phyloP scores from a whole-genome alignment of 495 filamentous ascomycete genomes.

The Emericellopsis terricola region DNA sequence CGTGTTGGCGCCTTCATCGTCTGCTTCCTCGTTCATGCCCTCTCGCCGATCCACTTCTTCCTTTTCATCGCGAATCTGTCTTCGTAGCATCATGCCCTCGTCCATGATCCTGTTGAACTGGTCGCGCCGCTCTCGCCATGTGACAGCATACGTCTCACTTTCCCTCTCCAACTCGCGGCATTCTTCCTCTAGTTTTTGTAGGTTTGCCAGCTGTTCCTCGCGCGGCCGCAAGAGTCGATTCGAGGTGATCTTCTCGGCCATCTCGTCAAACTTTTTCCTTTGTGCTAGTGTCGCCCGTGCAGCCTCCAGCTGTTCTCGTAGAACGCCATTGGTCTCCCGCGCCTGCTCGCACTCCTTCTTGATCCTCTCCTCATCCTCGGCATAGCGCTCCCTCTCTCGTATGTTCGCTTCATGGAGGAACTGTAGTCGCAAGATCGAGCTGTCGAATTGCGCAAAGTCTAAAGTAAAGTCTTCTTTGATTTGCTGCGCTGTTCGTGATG shows the following conservation, averaged over 20 bases:
- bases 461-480: slow-evolving; percentile 70
- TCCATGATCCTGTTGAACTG: slow-evolving; percentile 86
- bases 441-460: slow-evolving; percentile 83
- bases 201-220: slow-evolving; percentile 61
- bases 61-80: slow-evolving; percentile 86
- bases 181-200: slow-evolving; percentile 69
- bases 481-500: neutral
- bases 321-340: slow-evolving; percentile 50
- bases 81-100: slow-evolving; percentile 69
- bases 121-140: slow-evolving; percentile 70
- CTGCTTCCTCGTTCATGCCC: slow-evolving; percentile 60
- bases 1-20: slow-evolving; percentile 15
- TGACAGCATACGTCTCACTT: slow-evolving; percentile 60
- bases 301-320: slow-evolving; percentile 54
- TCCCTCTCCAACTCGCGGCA: slow-evolving; percentile 76
- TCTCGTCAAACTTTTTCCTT: slow-evolving; percentile 71
- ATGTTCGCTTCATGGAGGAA: slow-evolving; percentile 69
- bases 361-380: slow-evolving; percentile 61
- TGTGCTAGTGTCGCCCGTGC: slow-evolving; percentile 59
- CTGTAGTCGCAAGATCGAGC: slow-evolving; percentile 72
- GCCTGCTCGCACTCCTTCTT: slow-evolving; percentile 55
- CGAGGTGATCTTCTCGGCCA: slow-evolving; percentile 71
- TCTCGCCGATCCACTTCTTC: slow-evolving; percentile 61
- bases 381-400: slow-evolving; percentile 73
- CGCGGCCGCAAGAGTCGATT: slow-evolving; percentile 63